phyloP scores from a whole-genome alignment of 495 filamentous ascomycete genomes.

The Penicillium malachiteum region DNA sequence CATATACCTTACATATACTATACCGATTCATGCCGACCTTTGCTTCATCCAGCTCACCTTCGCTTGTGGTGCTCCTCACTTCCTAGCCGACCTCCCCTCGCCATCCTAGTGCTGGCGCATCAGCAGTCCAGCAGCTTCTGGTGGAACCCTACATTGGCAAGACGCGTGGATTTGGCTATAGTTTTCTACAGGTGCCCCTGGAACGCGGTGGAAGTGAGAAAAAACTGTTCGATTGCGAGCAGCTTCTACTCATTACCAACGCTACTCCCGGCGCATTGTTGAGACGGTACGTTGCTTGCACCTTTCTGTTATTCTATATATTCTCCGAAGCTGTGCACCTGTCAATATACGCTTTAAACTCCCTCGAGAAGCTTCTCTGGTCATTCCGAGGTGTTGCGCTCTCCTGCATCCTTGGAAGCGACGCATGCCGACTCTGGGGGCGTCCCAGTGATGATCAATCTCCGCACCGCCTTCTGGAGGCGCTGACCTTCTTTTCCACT shows the following conservation, averaged over 20 bases:
- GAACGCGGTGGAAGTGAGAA: constrained; percentile 34
- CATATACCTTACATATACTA: constrained; percentile 8
- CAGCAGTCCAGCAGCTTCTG: constrained; percentile 15
- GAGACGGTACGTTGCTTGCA: constrained; percentile 41
- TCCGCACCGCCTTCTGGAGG: constrained; percentile 50
- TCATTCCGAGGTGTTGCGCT: constrained; percentile 24
- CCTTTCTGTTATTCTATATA: constrained; percentile 15
- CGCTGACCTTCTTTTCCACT: constrained; percentile 25
- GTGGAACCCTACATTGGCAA: constrained; percentile 8
- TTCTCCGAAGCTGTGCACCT: constrained; percentile 2
- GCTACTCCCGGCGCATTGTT: constrained; percentile 45
- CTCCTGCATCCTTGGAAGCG: constrained; percentile 17
- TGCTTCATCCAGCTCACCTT: constrained; percentile 27
- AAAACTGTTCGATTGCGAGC: constrained; percentile 42
- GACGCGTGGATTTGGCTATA: constrained; percentile 18
- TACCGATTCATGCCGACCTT: constrained; percentile 34
- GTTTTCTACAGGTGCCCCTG: constrained; percentile 1
- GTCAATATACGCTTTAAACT: neutral
- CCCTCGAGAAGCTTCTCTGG: constrained; percentile 1
- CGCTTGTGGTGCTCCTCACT: constrained; percentile 38
- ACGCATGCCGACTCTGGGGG: constrained; percentile 34
- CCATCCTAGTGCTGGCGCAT: constrained; percentile 22
- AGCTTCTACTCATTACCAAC: constrained; percentile 33
- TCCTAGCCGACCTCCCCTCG: constrained; percentile 38
- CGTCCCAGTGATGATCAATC: constrained; percentile 43